A percentile compares a stretch with the other conserved stretches of the same genome.
phyloP scores from a whole-genome alignment of 2,329 filamentous ascomycete genomes.

The Penicillium fuscoglaucum region DNA sequence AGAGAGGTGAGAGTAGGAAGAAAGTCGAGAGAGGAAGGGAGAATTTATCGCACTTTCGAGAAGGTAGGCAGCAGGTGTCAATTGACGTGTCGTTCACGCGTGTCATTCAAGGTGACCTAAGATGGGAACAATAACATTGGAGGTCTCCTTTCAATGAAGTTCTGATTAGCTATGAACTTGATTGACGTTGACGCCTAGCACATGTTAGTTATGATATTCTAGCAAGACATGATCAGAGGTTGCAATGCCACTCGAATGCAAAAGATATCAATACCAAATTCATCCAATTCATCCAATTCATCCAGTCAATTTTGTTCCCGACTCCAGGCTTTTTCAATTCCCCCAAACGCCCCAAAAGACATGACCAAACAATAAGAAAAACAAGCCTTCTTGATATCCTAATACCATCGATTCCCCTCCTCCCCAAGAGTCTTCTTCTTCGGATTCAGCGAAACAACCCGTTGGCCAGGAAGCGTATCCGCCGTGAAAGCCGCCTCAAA shows the following conservation, averaged over 20 bases:
- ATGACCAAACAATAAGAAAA: neutral
- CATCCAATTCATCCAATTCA: neutral
- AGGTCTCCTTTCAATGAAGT: neutral
- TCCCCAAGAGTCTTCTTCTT: conserved; percentile 56
- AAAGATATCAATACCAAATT: neutral
- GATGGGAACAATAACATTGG: too few species aligned
- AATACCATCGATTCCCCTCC: conserved; percentile 61
- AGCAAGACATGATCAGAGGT: neutral
- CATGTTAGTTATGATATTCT: neutral
- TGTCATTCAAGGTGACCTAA: neutral
- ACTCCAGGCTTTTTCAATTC: neutral
- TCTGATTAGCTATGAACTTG: too few species aligned
- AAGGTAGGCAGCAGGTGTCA: neutral
- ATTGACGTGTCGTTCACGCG: neutral
- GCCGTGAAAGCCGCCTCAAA: conserved; percentile 60
- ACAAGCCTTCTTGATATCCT: conserved; percentile 15
- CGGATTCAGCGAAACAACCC: conserved; percentile 61
- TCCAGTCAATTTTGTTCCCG: neutral
- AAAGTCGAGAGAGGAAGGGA: too few species aligned
- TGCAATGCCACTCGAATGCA: neutral
- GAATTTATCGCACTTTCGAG: neutral
- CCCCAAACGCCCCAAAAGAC: neutral
- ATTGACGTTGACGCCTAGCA: neutral
- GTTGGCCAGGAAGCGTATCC: conserved; percentile 57
- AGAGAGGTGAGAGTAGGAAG: too few species aligned